phyloP scores from a whole-genome alignment of 23 red algal species.

The Porphyridium purpureum region DNA sequence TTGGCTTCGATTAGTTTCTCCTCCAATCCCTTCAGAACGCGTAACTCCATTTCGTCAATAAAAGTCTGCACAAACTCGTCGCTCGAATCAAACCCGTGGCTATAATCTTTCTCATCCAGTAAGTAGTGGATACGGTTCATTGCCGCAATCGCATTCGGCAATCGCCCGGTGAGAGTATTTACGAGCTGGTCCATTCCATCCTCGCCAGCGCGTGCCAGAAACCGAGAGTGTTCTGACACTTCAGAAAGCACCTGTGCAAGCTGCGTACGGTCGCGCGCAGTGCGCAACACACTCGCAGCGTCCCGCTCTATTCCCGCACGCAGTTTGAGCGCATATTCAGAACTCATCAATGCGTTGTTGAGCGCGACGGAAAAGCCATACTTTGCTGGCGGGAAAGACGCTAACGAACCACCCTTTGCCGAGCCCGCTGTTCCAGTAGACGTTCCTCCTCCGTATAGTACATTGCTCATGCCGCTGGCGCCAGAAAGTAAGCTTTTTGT shows the following conservation, averaged over 20 bases:
- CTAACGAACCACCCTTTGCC: not conserved
- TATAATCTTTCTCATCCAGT: constrained; percentile 21
- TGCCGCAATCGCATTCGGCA: constrained; percentile 1
- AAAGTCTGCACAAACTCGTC: constrained; percentile 27
- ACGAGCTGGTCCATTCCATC: constrained; percentile 26
- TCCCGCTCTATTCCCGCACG: constrained; percentile 41
- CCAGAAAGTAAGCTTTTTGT: no score
- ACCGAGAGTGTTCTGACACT: constrained; percentile 21
- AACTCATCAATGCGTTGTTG: constrained; percentile 40
- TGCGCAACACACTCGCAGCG: not conserved
- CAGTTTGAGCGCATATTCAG: constrained; percentile 35
- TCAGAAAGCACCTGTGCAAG: constrained; percentile 6
- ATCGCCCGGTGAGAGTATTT: constrained; percentile 9
- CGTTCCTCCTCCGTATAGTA: no score
- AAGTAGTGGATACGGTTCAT: constrained; percentile 6
- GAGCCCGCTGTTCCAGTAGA: no score
- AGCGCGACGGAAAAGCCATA: constrained; percentile 50
- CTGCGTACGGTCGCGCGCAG: constrained; percentile 1
- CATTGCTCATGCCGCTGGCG: no score
- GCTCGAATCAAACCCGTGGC: constrained; percentile 1
- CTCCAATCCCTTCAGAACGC: constrained; percentile 35
- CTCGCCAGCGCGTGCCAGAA: constrained; percentile 19
- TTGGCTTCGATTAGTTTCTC: constrained; percentile 47
- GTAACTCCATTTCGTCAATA: constrained; percentile 18
- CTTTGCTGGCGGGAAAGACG: constrained; percentile 13